Conservation (phyloP, 192 early-diverging fungal genomes). For the Podochytrium sp. region DNA sequence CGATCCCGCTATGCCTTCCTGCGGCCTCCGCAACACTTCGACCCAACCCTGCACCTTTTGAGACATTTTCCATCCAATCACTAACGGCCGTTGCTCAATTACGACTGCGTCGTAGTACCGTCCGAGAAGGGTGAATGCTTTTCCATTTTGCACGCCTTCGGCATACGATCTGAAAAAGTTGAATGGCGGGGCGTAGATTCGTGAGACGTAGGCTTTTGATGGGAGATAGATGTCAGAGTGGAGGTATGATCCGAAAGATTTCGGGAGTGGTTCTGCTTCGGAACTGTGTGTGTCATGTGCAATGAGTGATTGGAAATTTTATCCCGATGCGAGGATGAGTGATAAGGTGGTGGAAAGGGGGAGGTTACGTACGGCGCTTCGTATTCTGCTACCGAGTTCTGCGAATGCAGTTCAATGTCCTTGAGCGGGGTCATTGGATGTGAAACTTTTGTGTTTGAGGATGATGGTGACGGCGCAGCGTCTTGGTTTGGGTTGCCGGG, state of each 20-base stretch:
- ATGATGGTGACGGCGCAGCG: neutral
- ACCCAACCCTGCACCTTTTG: neutral
- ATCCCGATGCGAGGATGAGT: too few species aligned
- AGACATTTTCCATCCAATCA: slow-evolving; percentile 1
- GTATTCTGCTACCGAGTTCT: neutral
- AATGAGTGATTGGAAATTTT: too few species aligned
- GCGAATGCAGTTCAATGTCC: neutral
- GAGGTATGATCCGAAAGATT: neutral
- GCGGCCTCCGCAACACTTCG: too few species aligned
- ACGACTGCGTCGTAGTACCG: slow-evolving; percentile 9
- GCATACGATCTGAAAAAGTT: neutral
- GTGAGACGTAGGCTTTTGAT: neutral
- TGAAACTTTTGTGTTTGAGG: neutral
- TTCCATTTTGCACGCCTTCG: neutral
- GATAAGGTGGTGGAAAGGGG: neutral
- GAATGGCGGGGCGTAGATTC: slow-evolving; percentile 1
- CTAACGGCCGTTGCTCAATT: neutral
- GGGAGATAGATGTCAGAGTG: neutral
- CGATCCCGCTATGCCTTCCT: too few species aligned
- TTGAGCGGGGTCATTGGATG: neutral
- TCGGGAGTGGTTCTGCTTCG: neutral
- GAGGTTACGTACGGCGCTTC: neutral
- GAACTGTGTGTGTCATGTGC: too few species aligned
- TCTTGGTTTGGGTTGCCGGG: neutral
- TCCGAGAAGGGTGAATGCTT: neutral